phyloP scores from a whole-genome alignment of 352 stramenopile genomes.

The Phytophthora fragariaefolia region DNA sequence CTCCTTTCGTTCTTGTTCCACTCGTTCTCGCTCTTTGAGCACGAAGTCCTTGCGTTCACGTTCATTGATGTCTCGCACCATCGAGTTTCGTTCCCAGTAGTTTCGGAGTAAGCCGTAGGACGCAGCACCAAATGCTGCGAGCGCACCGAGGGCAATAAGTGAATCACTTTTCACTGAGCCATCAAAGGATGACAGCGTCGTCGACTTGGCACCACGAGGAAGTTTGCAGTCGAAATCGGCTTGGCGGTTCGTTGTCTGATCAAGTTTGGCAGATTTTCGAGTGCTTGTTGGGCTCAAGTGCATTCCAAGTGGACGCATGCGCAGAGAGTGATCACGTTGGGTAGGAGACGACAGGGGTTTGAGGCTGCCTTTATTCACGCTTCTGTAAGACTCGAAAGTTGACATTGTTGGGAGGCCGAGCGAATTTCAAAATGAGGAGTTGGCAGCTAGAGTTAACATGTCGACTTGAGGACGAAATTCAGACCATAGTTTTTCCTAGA shows the following conservation, averaged over 20 bases:
- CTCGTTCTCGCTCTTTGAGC: background rate
- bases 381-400: conserved; percentile 1
- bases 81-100: conserved; percentile 5
- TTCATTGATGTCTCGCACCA: conserved; percentile 5
- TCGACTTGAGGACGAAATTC: conserved; percentile 3
- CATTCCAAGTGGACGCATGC: background rate
- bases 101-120: conserved; percentile 13
- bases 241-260: too few species aligned
- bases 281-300: background rate
- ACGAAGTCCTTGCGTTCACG: background rate
- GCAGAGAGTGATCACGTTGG: background rate
- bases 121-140: conserved; percentile 10
- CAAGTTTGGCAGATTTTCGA: background rate
- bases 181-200: background rate
- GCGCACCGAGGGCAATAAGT: conserved; percentile 5
- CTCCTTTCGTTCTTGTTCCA: background rate
- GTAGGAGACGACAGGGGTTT: background rate
- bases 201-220: background rate
- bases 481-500: background rate
- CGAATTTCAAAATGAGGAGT: background rate
- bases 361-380: background rate
- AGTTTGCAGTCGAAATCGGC: too few species aligned
- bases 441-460: background rate
- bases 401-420: conserved; percentile 5
- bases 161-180: conserved; percentile 1